Percentiles rank a stretch among this genome's conserved stretches.
Conservation (phyloP, 495 filamentous ascomycete genomes). For the Trichoderma asperelloides region DNA sequence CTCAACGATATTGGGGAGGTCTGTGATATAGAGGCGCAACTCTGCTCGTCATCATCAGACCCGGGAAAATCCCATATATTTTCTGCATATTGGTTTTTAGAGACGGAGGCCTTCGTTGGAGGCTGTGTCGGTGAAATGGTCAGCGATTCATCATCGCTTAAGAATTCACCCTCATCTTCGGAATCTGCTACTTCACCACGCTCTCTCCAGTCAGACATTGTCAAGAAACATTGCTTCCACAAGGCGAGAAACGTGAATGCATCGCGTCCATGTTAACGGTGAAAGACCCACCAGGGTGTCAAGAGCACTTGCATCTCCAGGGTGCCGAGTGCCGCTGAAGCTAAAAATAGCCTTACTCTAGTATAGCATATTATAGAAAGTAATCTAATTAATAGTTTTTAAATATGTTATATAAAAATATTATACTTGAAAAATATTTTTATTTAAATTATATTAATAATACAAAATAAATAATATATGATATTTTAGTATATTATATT, state of each 20-base stretch:
- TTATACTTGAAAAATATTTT: too few species aligned
- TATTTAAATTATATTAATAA: too few species aligned
- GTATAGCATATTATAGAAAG: too few species aligned
- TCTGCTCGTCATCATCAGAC: slow-evolving; percentile 8
- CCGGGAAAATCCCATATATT: slow-evolving; percentile 13
- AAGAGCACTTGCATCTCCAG: too few species aligned
- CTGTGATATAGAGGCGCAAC: background rate
- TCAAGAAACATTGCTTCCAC: background rate
- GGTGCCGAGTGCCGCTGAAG: too few species aligned
- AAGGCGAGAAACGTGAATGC: background rate
- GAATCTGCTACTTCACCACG: slow-evolving; percentile 49
- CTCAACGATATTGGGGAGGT: background rate
- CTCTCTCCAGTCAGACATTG: slow-evolving; percentile 50
- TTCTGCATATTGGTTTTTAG: background rate
- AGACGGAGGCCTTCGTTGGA: slow-evolving; percentile 1
- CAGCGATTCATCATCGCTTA: slow-evolving; percentile 25
- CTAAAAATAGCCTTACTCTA: too few species aligned
- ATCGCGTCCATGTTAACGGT: background rate
- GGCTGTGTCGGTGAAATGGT: background rate
- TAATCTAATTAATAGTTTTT: too few species aligned
- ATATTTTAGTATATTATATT: too few species aligned
- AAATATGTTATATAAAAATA: too few species aligned
- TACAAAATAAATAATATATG: too few species aligned
- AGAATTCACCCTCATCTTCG: slow-evolving; percentile 42
- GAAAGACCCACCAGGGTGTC: background rate